Evolutionary conservation across 2,329 filamentous ascomycete species (phyloP).

Genomic region (Sarocladium kiliense): DNA sequence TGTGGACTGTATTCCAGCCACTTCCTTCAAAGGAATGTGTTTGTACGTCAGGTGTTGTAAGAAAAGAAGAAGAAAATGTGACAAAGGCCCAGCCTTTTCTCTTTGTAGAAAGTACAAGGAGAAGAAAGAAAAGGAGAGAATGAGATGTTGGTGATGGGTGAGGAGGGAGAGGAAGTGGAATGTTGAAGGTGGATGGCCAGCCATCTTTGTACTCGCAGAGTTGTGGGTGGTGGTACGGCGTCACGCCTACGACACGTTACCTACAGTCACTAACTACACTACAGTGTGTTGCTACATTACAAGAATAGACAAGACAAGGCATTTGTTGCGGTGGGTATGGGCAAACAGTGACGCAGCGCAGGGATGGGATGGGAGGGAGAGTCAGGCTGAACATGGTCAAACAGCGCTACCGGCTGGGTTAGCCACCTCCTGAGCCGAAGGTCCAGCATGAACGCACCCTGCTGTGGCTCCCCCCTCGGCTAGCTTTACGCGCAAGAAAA

Average conservation of each 20-base stretch:
- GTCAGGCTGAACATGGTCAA: conserved; percentile 2
- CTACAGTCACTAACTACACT: not conserved
- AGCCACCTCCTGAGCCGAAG: not conserved
- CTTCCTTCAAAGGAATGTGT: conserved; percentile 7
- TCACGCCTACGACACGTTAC: not conserved
- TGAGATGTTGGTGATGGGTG: not conserved
- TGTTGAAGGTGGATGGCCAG: not conserved
- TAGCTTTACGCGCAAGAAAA: not conserved
- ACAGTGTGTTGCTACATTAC: not conserved
- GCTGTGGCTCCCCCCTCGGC: not conserved
- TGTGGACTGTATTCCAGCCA: not conserved
- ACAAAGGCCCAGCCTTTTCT: conserved; percentile 8
- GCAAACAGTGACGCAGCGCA: not conserved
- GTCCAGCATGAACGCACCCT: too few species aligned
- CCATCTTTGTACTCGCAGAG: conserved; percentile 8
- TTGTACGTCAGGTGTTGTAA: not conserved
- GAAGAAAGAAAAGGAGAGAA: not conserved
- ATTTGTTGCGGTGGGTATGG: not conserved
- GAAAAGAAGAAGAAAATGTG: conserved; percentile 9
- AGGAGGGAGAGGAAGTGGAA: not conserved
- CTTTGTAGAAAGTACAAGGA: conserved; percentile 5
- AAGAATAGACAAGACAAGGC: not conserved
- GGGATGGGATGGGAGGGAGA: conserved; percentile 2
- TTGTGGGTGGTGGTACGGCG: not conserved
- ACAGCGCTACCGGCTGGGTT: not conserved